A percentile compares a stretch with the other conserved stretches of the same genome.
Conservation (phyloP, 768 basidiomycete species). For the Lactarius evosmus region DNA sequence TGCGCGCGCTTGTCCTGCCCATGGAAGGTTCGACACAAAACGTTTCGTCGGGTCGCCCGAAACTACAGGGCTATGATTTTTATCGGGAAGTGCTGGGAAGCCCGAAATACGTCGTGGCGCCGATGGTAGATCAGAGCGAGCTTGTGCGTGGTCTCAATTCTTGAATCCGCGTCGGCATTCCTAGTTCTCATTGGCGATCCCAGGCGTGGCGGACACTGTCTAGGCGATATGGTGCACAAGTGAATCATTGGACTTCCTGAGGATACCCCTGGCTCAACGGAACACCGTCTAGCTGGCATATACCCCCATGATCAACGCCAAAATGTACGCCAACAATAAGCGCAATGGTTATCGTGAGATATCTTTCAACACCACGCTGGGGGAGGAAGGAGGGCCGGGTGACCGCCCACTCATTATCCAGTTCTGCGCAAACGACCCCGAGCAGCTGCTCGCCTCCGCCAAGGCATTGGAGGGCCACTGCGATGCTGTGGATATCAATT, state of each 20-base stretch:
- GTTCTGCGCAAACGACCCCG: constrained; percentile 90
- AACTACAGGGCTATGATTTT: constrained; percentile 77
- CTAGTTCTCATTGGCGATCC: background rate
- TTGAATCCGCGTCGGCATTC: background rate
- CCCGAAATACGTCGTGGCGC: constrained; percentile 89
- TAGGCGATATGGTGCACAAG: constrained; percentile 78
- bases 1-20: constrained; percentile 8
- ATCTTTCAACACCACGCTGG: constrained; percentile 63
- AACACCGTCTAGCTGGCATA: constrained; percentile 62
- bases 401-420: constrained; percentile 90
- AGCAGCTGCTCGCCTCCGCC: constrained; percentile 74
- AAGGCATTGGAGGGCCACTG: constrained; percentile 71
- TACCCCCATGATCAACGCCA: constrained; percentile 98
- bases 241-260: constrained; percentile 34
- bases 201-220: constrained; percentile 90
- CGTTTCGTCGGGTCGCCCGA: constrained; percentile 30
- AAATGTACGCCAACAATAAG: constrained; percentile 61
- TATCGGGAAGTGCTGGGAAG: constrained; percentile 75
- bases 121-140: constrained; percentile 99
- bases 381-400: constrained; percentile 77
- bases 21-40: constrained; percentile 12
- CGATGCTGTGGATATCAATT: constrained; percentile 93
- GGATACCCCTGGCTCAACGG: constrained; percentile 22
- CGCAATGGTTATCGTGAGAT: constrained; percentile 57
- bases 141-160: constrained; percentile 54